Conservation (phyloP, 2,329 filamentous ascomycete genomes). For the Phialophora expanda region DNA sequence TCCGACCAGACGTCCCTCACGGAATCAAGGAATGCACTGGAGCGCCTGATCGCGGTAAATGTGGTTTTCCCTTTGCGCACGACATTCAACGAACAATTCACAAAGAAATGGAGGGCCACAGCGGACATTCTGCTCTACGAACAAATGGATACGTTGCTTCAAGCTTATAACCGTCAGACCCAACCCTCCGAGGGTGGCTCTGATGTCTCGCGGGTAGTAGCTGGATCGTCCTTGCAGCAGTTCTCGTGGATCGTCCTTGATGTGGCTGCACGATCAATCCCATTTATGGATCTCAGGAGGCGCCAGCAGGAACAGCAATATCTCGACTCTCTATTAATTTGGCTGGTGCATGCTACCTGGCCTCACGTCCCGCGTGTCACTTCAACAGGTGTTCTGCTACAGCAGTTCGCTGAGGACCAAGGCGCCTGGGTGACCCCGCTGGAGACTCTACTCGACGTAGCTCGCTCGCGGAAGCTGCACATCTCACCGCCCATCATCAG, state of each 20-base stretch:
- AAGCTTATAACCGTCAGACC: conserved; percentile 18
- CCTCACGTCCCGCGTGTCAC: conserved; percentile 38
- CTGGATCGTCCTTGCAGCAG: not conserved
- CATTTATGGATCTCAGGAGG: conserved; percentile 50
- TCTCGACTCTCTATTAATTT: conserved; percentile 57
- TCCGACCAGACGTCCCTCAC: not conserved
- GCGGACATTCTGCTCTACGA: conserved; percentile 26
- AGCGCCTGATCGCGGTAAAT: conserved; percentile 44
- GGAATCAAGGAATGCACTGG: conserved; percentile 34
- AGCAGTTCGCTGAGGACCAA: conserved; percentile 34
- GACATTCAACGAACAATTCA: conserved; percentile 30
- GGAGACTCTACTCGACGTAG: conserved; percentile 48
- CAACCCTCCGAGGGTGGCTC: not conserved
- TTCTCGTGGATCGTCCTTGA: conserved; percentile 39
- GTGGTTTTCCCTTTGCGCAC: conserved; percentile 44
- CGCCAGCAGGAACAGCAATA: conserved; percentile 55
- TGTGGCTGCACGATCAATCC: conserved; percentile 48
- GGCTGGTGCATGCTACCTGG: conserved; percentile 49
- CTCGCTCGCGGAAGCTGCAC: conserved; percentile 47
- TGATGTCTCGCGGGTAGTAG: not conserved
- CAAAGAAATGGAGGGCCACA: conserved; percentile 31
- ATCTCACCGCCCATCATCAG: conserved; percentile 50
- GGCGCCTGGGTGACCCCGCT: conserved; percentile 45
- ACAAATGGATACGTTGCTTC: conserved; percentile 27
- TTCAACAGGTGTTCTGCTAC: conserved; percentile 19